Evolutionary conservation across 345 rosid species (phyloP), one percentile per base, ranked within the genome.

Genomic region (Salix exigua): DNA sequence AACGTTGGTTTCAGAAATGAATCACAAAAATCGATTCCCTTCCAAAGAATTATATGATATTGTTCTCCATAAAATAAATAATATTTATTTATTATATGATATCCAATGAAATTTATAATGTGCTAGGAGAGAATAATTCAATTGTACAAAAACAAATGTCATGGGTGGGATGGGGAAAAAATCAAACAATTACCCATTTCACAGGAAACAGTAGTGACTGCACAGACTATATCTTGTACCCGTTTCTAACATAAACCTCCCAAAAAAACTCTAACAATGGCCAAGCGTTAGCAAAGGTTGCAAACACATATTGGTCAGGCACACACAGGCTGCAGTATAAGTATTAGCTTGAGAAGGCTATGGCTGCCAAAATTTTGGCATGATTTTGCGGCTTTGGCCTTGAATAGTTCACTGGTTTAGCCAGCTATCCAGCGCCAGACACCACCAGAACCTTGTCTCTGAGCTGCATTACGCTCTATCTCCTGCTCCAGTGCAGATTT

Each of bases 381-480:
- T 37, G n/a, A 72, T 70, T 66, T 72, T 78, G 66, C 28, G 72
- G 71, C 44, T 60, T 62, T 8, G 61, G 71, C 46, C 65, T 44
- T 66, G 73, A 77, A 72, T 12, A 70, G 37, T 65, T 78, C 75
- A 72, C 80, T 26, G 77, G 40, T 16, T 50, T 71, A 82, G 69
- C 91, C 90, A 11, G 89, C 88, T 53, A 92, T 84, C 94, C 96
- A 93, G 61, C 88, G 77, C 93, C 94, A 91, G 62, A 90, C 89
- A 68, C 99, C 88, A 30, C 97, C 93, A n/a, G 99, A 89, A 77
- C 89, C 87, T 88, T 93, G 94, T 81, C 83, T 87, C 80, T 86
- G 73, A 53, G 79, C 80, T 30, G 82, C 78, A 75, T 51, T 81
- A 12, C 71, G 86, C 82, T 93, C 98, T 82, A 88, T 81, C 78